Base-by-base conservation (phyloP, 2,329 filamentous ascomycete species). In the Aspergillus quadricinctus region DNA sequence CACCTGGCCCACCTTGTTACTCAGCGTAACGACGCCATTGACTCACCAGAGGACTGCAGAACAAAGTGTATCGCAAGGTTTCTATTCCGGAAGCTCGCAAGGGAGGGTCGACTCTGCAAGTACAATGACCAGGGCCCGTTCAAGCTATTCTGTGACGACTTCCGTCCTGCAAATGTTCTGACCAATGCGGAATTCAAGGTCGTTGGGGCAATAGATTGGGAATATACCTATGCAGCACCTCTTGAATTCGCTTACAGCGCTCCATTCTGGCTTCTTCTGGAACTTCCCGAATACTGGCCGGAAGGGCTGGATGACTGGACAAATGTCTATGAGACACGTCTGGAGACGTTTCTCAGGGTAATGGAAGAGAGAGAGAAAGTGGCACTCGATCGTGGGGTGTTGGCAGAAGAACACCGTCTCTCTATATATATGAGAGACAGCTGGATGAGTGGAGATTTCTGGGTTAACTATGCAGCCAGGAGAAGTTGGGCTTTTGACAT, bases 1-100 rank as follows among this genome's bases (percentile, higher is more conserved):
- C 74, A 81, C 49, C 62, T 81, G 9, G 66, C 65, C 29, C 73
- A 78, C 43, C 57, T 77, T 10, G 56, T 57, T n/a, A 67, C 67
- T 6, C 75, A 78, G 58, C 69, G 65, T 17, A 77, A 78, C 56
- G 67, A 76, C 52, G 69, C 70, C 21, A 65, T 74, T 17, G 56
- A 66, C 1, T 66, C 64, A 8, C 58, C 50, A 3, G 57, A 62
- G 9, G 63, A 68, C 27, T 68, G 62, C 31, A 48, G 60, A 17
- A 9, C 35, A 14, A 64, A 65, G 45, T 65, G 63, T 48, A 49
- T 64, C 48, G 62, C 61, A 11, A 50, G 64, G 48, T 58, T 56
- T 40, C 48, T 65, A 5, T 31, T 31, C 11, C 29, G 29, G 11
- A 31, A 31, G 5, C 29, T 31, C 14, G 29, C 29, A 31, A 14